Conservation (phyloP, 1,139 yeast genomes). For the Blastobotrys capitulatus region DNA sequence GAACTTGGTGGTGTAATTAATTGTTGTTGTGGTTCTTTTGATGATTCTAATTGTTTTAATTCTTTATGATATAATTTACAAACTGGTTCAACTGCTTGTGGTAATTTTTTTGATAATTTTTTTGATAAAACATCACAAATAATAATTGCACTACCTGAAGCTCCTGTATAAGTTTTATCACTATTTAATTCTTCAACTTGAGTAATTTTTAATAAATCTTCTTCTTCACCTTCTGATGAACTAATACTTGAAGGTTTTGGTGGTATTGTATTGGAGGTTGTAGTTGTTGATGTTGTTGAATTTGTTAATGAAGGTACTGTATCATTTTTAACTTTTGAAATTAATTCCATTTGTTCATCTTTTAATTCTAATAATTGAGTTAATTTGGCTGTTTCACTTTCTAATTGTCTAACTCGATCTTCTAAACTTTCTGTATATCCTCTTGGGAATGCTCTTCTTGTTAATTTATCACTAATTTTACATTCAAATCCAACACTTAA, state of each 20-base stretch:
- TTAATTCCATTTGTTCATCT: slow-evolving; percentile 51
- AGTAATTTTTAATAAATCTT: slow-evolving; percentile 25
- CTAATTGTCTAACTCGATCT: slow-evolving; percentile 53
- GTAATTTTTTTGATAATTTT: slow-evolving; percentile 24
- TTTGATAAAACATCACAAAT: slow-evolving; percentile 28
- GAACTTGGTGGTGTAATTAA: neutral
- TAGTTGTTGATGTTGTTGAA: slow-evolving; percentile 4
- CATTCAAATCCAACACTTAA: slow-evolving; percentile 65
- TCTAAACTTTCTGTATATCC: slow-evolving; percentile 75
- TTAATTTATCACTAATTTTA: slow-evolving; percentile 63
- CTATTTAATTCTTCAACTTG: slow-evolving; percentile 26
- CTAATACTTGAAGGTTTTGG: neutral
- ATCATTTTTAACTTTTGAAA: slow-evolving; percentile 23
- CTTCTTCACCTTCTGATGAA: slow-evolving; percentile 19
- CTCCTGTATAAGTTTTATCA: slow-evolving; percentile 32
- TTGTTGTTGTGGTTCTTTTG: neutral
- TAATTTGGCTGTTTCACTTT: slow-evolving; percentile 49
- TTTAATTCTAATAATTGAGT: slow-evolving; percentile 51
- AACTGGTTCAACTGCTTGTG: slow-evolving; percentile 21
- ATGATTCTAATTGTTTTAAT: no score
- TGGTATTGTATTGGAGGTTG: no score
- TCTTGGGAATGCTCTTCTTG: slow-evolving; percentile 66
- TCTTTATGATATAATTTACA: neutral
- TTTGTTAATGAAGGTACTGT: neutral
- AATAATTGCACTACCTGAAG: slow-evolving; percentile 30